These are phyloP conservation scores for Mercurialis annua DNA, from an alignment of 345 rosid genomes.

Conservation along the genomic window DNA sequence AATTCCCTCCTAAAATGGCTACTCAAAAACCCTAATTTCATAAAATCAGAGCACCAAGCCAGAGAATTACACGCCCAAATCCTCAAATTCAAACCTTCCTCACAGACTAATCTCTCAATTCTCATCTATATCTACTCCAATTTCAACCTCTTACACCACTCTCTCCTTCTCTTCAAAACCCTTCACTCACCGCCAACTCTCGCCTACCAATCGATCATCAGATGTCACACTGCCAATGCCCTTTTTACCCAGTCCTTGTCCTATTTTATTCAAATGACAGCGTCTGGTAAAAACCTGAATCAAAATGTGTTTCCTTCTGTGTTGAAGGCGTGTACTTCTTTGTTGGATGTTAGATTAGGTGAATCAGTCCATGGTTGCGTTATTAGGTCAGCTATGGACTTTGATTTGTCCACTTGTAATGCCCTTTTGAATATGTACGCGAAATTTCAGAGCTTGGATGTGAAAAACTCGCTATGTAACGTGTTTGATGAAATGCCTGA, in stretches of 20 bases:
- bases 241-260: constrained; percentile 41
- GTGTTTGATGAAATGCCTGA: constrained; percentile 47
- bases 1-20: constrained; percentile 37
- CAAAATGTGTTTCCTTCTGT: constrained; percentile 71
- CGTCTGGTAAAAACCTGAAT: constrained; percentile 54
- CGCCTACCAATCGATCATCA: constrained; percentile 74
- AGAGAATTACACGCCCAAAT: constrained; percentile 73
- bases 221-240: constrained; percentile 52
- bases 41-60: constrained; percentile 46
- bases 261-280: constrained; percentile 53
- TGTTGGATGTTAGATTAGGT: constrained; percentile 55
- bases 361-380: constrained; percentile 73
- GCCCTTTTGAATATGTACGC: constrained; percentile 89
- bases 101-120: constrained; percentile 34
- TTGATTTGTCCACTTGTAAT: constrained; percentile 68
- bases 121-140: constrained; percentile 62
- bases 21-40: constrained; percentile 31
- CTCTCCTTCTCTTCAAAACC: constrained; percentile 47
- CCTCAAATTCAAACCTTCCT: constrained; percentile 41
- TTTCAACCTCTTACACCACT: constrained; percentile 48
- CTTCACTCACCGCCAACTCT: constrained; percentile 50
- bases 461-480: constrained; percentile 3
- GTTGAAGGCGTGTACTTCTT: constrained; percentile 54
- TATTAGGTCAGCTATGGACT: constrained; percentile 56
- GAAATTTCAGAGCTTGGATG: constrained; percentile 35